Evolutionary conservation across 495 filamentous ascomycete species (phyloP).

Genomic region (Neurospora sp.): DNA sequence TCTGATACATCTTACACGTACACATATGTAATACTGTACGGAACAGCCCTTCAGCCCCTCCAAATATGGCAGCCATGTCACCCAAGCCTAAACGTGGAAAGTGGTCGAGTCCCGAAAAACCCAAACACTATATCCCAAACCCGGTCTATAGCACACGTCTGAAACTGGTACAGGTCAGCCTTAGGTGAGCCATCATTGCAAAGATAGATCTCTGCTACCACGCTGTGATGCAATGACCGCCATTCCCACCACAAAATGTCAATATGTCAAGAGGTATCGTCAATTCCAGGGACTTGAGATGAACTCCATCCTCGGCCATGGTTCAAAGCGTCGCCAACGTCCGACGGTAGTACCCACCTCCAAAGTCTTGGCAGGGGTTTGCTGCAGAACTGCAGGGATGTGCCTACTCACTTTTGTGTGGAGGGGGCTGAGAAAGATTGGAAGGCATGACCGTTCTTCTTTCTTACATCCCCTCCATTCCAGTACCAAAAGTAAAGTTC

Average conservation of each 20-base stretch:
- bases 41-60: background rate
- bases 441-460: background rate
- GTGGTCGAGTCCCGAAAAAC: background rate
- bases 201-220: background rate
- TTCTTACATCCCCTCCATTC: background rate
- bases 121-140: background rate
- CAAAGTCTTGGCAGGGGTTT: background rate
- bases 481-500: background rate
- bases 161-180: background rate
- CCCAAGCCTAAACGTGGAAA: background rate
- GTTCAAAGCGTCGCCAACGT: background rate
- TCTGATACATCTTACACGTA: background rate
- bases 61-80: background rate
- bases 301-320: background rate
- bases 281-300: background rate
- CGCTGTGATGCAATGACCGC: background rate
- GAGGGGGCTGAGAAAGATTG: background rate
- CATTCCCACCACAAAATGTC: background rate
- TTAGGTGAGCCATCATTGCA: background rate
- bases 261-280: background rate
- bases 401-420: background rate
- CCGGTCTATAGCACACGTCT: background rate
- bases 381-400: background rate
- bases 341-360: background rate
- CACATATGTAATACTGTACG: background rate